Evolutionary conservation across 192 early-diverging fungal genomes (phyloP).

Genomic region (Backusella psychrophila): DNA sequence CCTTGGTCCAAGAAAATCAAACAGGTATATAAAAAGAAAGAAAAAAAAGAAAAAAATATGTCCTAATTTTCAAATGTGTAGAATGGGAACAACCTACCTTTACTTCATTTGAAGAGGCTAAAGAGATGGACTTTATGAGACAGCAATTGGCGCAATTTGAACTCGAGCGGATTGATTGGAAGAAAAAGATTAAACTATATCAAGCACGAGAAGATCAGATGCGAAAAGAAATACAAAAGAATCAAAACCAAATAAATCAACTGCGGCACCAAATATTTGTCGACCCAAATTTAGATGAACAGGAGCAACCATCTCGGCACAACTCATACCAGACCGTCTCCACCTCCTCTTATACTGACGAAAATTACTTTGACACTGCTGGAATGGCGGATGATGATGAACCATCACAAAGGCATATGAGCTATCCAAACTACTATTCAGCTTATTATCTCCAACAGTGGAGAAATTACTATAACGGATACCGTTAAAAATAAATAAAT

Average conservation of each 20-base stretch:
- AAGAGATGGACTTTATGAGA: not conserved
- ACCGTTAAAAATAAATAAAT: not conserved
- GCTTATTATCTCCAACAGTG: slow-evolving; percentile 1
- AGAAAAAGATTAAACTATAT: not conserved
- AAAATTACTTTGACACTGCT: not conserved
- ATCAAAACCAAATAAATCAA: slow-evolving; percentile 1
- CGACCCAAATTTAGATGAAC: not conserved
- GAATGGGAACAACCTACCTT: not conserved
- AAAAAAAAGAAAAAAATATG: not conserved
- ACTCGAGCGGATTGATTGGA: not conserved
- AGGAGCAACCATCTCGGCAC: not conserved
- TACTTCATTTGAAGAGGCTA: not conserved
- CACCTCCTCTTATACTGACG: not conserved
- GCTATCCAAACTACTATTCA: not conserved
- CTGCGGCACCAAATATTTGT: not conserved
- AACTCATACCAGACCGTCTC: not conserved
- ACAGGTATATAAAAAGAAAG: not conserved
- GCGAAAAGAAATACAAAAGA: slow-evolving; percentile 1
- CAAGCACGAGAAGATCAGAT: slow-evolving; percentile 1
- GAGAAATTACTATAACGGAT: not conserved
- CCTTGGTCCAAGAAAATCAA: not conserved
- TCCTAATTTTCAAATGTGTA: not conserved
- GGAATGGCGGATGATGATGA: not conserved
- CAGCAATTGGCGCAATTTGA: not conserved
- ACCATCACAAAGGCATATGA: not conserved